These are phyloP conservation scores for Isoetes engelmannii DNA, from an alignment of 83 land plant genomes.

Conservation along the genomic window DNA sequence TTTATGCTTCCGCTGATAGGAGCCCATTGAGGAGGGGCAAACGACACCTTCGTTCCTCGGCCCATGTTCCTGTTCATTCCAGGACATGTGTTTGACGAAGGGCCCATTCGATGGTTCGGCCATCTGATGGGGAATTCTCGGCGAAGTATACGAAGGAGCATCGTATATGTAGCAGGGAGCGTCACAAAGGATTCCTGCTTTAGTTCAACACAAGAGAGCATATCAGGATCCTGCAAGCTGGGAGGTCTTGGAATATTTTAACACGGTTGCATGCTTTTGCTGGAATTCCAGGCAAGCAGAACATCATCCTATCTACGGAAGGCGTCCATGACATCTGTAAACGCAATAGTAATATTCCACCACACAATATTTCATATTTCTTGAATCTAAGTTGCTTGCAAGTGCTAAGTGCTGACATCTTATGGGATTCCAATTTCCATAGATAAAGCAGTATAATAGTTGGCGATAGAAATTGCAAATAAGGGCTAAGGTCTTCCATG, in stretches of 20 bases:
- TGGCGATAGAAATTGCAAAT: not conserved
- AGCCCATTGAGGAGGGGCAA: no score
- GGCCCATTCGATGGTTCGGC: no score
- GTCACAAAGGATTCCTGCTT: no score
- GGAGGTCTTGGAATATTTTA: slow-evolving; percentile 15
- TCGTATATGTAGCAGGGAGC: no score
- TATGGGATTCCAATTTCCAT: not conserved
- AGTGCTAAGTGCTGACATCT: not conserved
- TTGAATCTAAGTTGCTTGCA: not conserved
- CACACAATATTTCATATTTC: not conserved
- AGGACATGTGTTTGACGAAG: no score
- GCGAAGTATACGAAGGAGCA: no score
- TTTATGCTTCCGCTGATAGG: no score
- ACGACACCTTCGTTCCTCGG: no score
- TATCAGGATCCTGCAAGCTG: slow-evolving; percentile 31
- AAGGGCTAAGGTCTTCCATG: not conserved
- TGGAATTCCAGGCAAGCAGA: slow-evolving; percentile 46
- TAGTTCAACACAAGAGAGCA: slow-evolving; percentile 30
- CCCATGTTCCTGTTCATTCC: no score
- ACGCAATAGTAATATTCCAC: slow-evolving; percentile 12
- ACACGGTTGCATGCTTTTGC: slow-evolving; percentile 18
- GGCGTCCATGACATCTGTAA: slow-evolving; percentile 41
- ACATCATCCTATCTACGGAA: slow-evolving; percentile 55
- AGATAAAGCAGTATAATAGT: not conserved
- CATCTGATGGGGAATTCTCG: no score